Evolutionary conservation across 495 filamentous ascomycete species (phyloP), one percentile per base, ranked within the genome.

Genomic region (Hypomontagnella submonticulosa): DNA sequence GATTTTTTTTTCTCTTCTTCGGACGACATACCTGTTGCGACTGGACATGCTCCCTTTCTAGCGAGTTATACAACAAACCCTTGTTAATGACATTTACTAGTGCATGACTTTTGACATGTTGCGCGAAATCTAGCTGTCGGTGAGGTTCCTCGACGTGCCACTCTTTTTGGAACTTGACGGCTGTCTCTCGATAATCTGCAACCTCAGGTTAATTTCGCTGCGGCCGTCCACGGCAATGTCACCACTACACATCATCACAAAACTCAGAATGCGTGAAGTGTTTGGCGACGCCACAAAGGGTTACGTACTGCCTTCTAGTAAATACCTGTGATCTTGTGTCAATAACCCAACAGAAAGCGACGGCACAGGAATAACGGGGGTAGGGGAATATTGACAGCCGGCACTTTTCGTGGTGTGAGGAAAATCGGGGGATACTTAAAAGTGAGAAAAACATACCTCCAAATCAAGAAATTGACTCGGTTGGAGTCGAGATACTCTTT

Each of bases 401-500:
- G 55, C 23, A 27, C 12, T 52, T 59, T 63, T 72, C 61, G 61
- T 61, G 63, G 63, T 66, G 57, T 80, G 77, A 63, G 76, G 75
- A 65, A 77, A 73, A 58, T 41, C 70, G 68, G 58, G 23, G 60
- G 68, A 53, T 53, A 61, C 58, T 61, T 57, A 64, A 66, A 42
- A 63, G 62, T 52, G 44, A 57, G 67, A 66, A 57, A 65, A 69
- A 85, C 92, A 78, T 85, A 97, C 92, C 93, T 93, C 91, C 93
- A 97, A 83, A 99, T 91, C 80, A 99, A 84, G 84, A 94, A 98
- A 85, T 98, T 99, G 82, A 98, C 87, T 80, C 94, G 90, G 83
- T 97, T 87, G 63, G 92, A 94, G 77, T 91, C 90, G 72, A 99
- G 85, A 61, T 79, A 70, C 72, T 86, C 84, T 75, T 86, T 86